These are phyloP conservation scores for Oryza brachyantha DNA, from an alignment of 176 grass and related monocot genomes.

Conservation along the genomic window DNA sequence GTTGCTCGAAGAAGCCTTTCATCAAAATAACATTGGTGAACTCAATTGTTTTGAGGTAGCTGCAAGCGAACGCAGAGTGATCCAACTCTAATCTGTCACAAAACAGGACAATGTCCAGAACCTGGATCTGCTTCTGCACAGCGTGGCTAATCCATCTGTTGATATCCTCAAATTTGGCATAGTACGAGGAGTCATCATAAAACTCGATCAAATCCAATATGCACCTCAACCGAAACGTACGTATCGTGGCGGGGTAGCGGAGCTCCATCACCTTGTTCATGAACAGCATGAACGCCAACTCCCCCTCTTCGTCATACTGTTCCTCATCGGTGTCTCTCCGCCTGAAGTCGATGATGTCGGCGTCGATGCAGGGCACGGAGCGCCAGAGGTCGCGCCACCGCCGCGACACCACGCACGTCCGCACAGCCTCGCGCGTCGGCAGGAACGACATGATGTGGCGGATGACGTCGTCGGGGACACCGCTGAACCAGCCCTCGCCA, in stretches of 20 bases:
- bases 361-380: background rate
- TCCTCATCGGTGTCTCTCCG: too few species aligned
- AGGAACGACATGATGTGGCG: background rate
- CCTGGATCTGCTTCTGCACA: background rate
- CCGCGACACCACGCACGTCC: background rate
- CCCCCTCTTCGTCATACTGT: too few species aligned
- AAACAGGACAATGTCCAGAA: background rate
- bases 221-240: background rate
- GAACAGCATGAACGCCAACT: conserved; percentile 17
- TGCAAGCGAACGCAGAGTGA: background rate
- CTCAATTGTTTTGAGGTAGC: background rate
- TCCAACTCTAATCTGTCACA: background rate
- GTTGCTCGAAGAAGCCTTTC: conserved; percentile 14
- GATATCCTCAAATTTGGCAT: too few species aligned
- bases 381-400: conserved; percentile 31
- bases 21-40: background rate
- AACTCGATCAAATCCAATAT: too few species aligned
- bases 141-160: background rate
- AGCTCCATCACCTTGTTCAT: conserved; percentile 10
- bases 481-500: background rate
- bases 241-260: background rate
- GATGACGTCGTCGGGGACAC: background rate
- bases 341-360: background rate
- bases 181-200: too few species aligned
- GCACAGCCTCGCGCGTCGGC: background rate